Conservation (phyloP, 129 eudicot species). For the Chrysanthemum lavandulifolium region DNA sequence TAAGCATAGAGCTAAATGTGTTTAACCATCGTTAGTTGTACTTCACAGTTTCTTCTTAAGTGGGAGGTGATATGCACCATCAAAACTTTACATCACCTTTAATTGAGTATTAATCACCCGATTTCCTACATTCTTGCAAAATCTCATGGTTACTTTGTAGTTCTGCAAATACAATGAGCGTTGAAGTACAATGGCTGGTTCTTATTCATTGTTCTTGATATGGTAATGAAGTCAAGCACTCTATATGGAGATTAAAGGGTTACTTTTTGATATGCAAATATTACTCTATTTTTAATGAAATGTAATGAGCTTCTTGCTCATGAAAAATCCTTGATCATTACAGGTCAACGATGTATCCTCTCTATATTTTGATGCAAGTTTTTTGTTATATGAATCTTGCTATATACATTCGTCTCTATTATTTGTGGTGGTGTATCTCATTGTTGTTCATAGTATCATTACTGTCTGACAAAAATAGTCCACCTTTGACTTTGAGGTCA, state of each 20-base stretch:
- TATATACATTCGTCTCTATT: background rate
- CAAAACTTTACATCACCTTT: too few species aligned
- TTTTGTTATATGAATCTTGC: background rate
- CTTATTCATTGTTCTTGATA: background rate
- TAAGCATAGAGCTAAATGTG: too few species aligned
- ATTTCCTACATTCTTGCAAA: background rate
- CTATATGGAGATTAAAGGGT: background rate
- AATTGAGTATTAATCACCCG: too few species aligned
- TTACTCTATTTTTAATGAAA: too few species aligned
- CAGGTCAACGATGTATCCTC: background rate
- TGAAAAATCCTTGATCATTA: slow-evolving; percentile 5
- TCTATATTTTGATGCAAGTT: background rate
- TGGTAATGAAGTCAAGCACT: background rate
- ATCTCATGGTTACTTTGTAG: background rate
- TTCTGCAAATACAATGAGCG: background rate
- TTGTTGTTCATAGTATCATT: background rate
- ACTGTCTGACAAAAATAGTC: background rate
- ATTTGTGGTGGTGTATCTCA: background rate
- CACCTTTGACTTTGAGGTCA: background rate
- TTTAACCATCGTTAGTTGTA: too few species aligned
- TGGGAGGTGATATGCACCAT: too few species aligned
- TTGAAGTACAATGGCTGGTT: background rate
- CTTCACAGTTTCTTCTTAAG: too few species aligned
- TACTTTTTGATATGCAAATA: too few species aligned
- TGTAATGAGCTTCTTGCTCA: background rate